phyloP scores from a whole-genome alignment of 1,284 basidiomycete genomes.

The Laetiporus sulphureus region DNA sequence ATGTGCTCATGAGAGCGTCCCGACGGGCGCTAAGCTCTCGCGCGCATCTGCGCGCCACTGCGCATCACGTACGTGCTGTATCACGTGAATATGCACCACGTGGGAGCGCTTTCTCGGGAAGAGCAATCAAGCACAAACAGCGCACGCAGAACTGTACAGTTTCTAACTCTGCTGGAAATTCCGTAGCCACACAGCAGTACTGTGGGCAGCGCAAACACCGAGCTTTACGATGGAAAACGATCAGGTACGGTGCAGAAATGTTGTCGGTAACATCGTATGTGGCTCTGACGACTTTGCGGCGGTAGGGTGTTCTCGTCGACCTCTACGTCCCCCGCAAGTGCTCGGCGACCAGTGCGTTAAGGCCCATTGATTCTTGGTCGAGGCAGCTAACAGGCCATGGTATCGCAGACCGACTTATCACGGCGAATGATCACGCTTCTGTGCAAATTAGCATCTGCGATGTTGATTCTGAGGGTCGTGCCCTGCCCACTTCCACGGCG shows the following conservation, averaged over 20 bases:
- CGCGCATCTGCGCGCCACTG: background rate
- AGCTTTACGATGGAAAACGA: constrained; percentile 71
- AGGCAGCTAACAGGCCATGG: constrained; percentile 6
- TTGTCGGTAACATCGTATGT: background rate
- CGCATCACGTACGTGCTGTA: constrained; percentile 1
- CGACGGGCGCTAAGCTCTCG: background rate
- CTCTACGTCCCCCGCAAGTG: constrained; percentile 99
- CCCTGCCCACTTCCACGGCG: constrained; percentile 81
- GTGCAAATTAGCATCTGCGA: constrained; percentile 95
- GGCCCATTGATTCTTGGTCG: background rate
- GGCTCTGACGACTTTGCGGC: constrained; percentile 11
- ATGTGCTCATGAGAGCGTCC: background rate
- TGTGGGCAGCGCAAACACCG: constrained; percentile 19
- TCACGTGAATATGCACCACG: constrained; percentile 4
- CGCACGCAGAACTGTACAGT: constrained; percentile 27
- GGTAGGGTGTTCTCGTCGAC: constrained; percentile 95
- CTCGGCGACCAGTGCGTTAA: constrained; percentile 82
- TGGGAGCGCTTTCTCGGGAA: no score
- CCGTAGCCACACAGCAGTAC: constrained; percentile 19
- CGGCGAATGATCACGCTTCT: constrained; percentile 98
- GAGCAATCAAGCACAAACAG: constrained; percentile 18
- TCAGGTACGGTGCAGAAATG: constrained; percentile 38
- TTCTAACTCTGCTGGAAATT: constrained; percentile 24
- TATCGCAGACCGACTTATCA: constrained; percentile 82
- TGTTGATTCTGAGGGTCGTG: constrained; percentile 91